These are phyloP conservation scores for Berberis thunbergii DNA, from an alignment of 164 flowering plant species.

Conservation along the genomic window DNA sequence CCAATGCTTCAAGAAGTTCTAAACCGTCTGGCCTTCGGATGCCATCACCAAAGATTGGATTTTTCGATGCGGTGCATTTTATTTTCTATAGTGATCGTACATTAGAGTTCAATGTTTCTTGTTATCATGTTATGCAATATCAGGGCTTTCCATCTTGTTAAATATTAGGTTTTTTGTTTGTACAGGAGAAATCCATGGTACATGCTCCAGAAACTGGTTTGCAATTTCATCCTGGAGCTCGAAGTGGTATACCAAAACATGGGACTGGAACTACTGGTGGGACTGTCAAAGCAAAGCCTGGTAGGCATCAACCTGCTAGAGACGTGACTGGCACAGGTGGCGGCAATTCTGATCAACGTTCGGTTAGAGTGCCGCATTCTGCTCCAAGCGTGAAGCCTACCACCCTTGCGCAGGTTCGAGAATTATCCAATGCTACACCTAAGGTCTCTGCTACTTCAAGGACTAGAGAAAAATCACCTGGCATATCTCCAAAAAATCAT, in stretches of 20 bases:
- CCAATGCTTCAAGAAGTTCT: conserved; percentile 10
- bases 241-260: conserved; percentile 13
- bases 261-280: conserved; percentile 11
- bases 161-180: too few relatives aligned
- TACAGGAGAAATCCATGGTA: conserved; percentile 14
- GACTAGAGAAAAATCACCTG: conserved; percentile 7
- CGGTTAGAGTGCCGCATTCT: conserved; percentile 7
- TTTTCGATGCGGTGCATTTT: conserved; percentile 52
- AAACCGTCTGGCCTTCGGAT: conserved; percentile 79
- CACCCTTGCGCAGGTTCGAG: conserved; percentile 15
- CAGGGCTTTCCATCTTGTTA: too few relatives aligned
- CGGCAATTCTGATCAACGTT: conserved; percentile 13
- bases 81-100: not conserved
- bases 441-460: conserved; percentile 12
- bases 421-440: conserved; percentile 17
- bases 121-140: too few relatives aligned
- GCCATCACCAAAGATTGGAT: conserved; percentile 93
- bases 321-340: conserved; percentile 7
- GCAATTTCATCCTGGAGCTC: conserved; percentile 20
- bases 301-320: conserved; percentile 26
- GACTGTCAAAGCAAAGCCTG: conserved; percentile 21
- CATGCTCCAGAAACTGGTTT: conserved; percentile 23
- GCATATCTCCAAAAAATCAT: conserved; percentile 12
- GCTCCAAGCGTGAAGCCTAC: conserved; percentile 15
- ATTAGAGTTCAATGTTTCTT: too few relatives aligned